Base-by-base conservation (phyloP, 257 asterid genomes). In the Apocynum venetum region DNA sequence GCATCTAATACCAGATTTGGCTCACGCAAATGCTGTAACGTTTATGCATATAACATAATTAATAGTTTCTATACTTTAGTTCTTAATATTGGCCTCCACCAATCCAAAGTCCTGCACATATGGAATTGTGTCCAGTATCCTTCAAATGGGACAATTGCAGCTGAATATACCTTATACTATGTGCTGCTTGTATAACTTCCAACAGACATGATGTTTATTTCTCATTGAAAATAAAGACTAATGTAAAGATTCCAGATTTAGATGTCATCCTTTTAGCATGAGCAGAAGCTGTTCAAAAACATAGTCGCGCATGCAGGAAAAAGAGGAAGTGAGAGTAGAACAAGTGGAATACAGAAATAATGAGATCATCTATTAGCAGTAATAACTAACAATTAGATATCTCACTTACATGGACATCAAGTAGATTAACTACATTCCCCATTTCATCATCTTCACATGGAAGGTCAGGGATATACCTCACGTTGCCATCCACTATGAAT, bases 401-500 rank as follows among this genome's bases (percentile, higher is more conserved):
- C 40, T 20, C 67, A 84, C 96, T 89, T 80, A 94, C 98, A 52
- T 84, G 86, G 80, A 94, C 95, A 88, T 92, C 97, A 40, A 94
- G 95, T 85, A 94, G 85, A 87, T 94, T 94, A 86, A 85, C 91
- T 41, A 79, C 80, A 20, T 69, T 76, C 68, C 96, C 97, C 71
- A 14, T 84, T 75, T 84, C 93, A 83, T 94, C 92, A 55, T 91
- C 86, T 77, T 89, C 97, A 77, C 71, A 80, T 11, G 97, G 97
- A 84, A 92, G 92, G 80, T 94, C 96, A 8, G 94, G 93, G 72
- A 86, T 88, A 84, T 85, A 81, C 83, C 87, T 91, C 78, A 80
- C 82, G 78, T 89, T 86, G 3, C 97, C 98, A 84, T 94, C 97
- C 77, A 94, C 97, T 72, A 89, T 83, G 82, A 94, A 90, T 78